Base-by-base conservation (phyloP, 805 yeast species). In the Myxozyma lipomycoides region DNA sequence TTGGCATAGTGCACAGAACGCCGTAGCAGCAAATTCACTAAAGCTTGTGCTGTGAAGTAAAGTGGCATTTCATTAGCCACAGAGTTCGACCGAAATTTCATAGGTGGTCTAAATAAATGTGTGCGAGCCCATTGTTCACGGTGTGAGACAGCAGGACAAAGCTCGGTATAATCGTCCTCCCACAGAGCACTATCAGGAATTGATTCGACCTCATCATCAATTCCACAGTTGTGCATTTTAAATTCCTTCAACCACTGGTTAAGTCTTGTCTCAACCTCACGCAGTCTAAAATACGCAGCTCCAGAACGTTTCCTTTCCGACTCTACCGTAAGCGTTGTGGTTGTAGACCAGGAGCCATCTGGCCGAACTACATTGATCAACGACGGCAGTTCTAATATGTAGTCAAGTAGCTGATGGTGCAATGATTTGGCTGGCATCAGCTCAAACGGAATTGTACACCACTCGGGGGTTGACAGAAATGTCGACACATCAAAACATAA, bases 381-480 rank as follows among this genome's bases (percentile, higher is more conserved):
- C 32, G 32, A 9, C 32, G 32, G 32, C 32, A 28, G 12, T 28
- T 28, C 17, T 18, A 45, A 26, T 5, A 45, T n/a, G 12, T 38
- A 12, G 25, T 45, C 48, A 9, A 23, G n/a, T 4, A 45, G 36
- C 10, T 18, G 23, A 28, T 45, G 43, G 30, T 37, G 48, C 22
- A 34, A 32, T 4, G 35, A 28, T 5, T 28, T 23, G 15, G 17
- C 19, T 7, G 41, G 18, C 37, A 19, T 6, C 4, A 10, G 18
- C 18, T 39, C 43, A 26, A 45, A 38, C 9, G 45, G 45, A 1
- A 46, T 43, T 15, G 46, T 35, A 3, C 24, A 24, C 50, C 50
- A 41, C 4, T 39, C 50, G 15, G 47, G 38, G n/a, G 24, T 18
- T n/a, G 48, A 32, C 4, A 46, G 40, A 21, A 46, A 42, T 4